phyloP scores from a whole-genome alignment of 2,329 filamentous ascomycete genomes.

The Sporothrix protearum region DNA sequence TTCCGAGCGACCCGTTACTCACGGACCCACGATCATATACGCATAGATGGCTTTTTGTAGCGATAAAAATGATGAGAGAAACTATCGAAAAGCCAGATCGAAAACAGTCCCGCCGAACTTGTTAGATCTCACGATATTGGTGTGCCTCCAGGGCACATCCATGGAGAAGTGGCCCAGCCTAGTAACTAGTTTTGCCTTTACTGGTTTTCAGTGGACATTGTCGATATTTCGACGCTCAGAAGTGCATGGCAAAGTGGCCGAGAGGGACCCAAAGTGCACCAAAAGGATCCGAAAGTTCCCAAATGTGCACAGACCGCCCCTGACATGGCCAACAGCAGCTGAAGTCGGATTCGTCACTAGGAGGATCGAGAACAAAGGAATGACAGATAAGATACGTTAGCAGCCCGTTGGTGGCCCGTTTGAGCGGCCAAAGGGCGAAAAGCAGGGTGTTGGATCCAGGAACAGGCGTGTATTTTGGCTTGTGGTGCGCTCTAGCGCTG shows the following conservation, averaged over 20 bases:
- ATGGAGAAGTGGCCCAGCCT: background rate
- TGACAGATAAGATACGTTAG: too few species aligned
- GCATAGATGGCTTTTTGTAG: background rate
- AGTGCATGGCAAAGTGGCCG: background rate
- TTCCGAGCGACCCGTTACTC: background rate
- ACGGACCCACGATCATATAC: background rate
- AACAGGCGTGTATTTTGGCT: background rate
- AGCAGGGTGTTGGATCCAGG: background rate
- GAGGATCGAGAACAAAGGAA: background rate
- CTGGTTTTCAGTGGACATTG: background rate
- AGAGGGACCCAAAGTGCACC: background rate
- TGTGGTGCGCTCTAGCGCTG: background rate
- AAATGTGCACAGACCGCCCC: background rate
- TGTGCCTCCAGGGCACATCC: background rate
- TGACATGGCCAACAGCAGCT: background rate
- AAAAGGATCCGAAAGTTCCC: background rate
- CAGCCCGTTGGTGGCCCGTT: background rate
- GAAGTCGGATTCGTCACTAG: background rate
- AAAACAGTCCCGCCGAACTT: background rate
- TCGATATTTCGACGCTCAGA: background rate
- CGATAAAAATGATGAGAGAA: background rate
- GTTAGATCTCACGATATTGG: background rate
- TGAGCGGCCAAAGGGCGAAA: background rate
- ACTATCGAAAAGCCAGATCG: background rate
- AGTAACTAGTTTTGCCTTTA: background rate